A percentile compares a stretch with the other conserved stretches of the same genome.
These are phyloP conservation scores for Discostella pseudostelligera DNA, from an alignment of 108 stramenopile genomes.

Conservation along the genomic window DNA sequence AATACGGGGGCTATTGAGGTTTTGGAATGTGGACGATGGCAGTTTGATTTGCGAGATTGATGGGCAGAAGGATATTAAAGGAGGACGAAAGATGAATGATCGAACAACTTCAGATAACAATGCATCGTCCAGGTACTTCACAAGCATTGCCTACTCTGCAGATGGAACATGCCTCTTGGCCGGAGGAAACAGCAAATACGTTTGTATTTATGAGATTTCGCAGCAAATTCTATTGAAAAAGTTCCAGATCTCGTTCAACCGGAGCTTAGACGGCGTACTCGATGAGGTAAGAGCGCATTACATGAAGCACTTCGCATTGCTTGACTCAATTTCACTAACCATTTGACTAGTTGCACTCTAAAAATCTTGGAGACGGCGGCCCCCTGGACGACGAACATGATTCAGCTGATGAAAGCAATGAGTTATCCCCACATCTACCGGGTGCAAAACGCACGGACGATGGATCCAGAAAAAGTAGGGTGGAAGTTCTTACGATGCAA, in stretches of 20 bases:
- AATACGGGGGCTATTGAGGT: constrained; percentile 87
- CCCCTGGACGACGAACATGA: constrained; percentile 81
- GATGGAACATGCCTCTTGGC: constrained; percentile 96
- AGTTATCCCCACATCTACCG: constrained; percentile 63
- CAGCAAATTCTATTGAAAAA: constrained; percentile 95
- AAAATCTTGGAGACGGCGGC: constrained; percentile 78
- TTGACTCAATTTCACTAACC: background rate
- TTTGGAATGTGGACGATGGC: constrained; percentile 93
- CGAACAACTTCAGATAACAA: constrained; percentile 88
- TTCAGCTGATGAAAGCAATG: constrained; percentile 69
- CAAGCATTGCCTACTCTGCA: constrained; percentile 93
- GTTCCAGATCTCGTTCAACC: constrained; percentile 97
- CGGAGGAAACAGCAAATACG: constrained; percentile 96
- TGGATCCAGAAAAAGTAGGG: constrained; percentile 80
- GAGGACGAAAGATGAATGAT: constrained; percentile 89
- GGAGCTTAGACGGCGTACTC: constrained; percentile 87
- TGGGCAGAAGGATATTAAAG: constrained; percentile 86
- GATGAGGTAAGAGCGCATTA: constrained; percentile 69
- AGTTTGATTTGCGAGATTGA: constrained; percentile 83
- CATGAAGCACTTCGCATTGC: background rate
- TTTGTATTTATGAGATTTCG: constrained; percentile 96
- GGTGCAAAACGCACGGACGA: constrained; percentile 88
- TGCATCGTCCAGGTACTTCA: constrained; percentile 91
- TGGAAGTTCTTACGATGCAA: constrained; percentile 82
- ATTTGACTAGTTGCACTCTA: constrained; percentile 66